A percentile compares a stretch with the other conserved stretches of the same genome.
phyloP scores from a whole-genome alignment of 2,329 filamentous ascomycete genomes.

The Fulvia fulva region DNA sequence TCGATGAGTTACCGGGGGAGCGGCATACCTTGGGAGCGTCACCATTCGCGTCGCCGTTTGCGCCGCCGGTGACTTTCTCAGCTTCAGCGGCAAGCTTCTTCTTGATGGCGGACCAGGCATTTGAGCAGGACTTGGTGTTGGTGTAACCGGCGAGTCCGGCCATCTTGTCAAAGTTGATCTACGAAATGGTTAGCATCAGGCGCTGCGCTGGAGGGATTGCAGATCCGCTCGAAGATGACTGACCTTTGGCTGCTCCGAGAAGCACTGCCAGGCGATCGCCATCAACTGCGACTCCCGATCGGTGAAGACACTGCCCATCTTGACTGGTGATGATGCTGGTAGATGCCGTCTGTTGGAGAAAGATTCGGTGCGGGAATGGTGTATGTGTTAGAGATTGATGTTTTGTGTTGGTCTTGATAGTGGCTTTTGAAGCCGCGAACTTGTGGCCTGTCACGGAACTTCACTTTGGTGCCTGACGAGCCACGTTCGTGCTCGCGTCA shows the following conservation, averaged over 20 bases:
- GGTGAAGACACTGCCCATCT: constrained; percentile 18
- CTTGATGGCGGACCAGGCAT: constrained; percentile 33
- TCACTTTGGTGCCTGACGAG: not conserved
- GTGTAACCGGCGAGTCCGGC: constrained; percentile 19
- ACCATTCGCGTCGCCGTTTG: not conserved
- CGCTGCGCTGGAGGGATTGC: too few species aligned
- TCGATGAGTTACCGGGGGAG: not conserved
- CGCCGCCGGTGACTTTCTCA: not conserved
- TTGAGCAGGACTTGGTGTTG: constrained; percentile 28
- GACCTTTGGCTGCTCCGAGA: constrained; percentile 28
- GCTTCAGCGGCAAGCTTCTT: constrained; percentile 29
- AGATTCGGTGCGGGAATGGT: not conserved
- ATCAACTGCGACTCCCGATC: constrained; percentile 26
- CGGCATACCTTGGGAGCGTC: constrained; percentile 1
- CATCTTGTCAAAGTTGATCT: constrained; percentile 27
- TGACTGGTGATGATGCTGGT: not conserved
- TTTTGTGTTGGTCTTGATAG: not conserved
- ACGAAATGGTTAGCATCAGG: not conserved
- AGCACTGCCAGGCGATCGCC: constrained; percentile 28
- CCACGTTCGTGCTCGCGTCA: not conserved
- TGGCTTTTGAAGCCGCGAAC: not conserved
- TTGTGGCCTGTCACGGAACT: not conserved
- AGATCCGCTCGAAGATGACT: too few species aligned
- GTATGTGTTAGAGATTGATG: not conserved
- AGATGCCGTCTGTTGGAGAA: not conserved